These are phyloP conservation scores for Aspergillus ochraceoroseus DNA, from an alignment of 2,329 filamentous ascomycete genomes.

Conservation along the genomic window DNA sequence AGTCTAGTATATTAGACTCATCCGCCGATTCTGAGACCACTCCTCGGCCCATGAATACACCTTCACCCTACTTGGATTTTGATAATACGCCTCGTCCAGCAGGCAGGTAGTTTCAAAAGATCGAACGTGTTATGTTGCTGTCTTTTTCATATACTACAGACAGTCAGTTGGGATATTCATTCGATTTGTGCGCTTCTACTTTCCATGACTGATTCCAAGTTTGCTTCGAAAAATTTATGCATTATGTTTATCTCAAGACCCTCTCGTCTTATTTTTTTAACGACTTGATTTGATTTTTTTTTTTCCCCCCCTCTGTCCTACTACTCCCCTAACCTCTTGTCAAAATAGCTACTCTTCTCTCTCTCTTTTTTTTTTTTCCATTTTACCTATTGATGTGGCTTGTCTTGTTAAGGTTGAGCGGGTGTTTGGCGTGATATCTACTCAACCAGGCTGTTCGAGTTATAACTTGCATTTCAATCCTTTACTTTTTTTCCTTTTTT, in stretches of 20 bases:
- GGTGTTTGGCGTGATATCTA: conserved; percentile 21
- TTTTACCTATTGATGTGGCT: no score
- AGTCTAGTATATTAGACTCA: conserved; percentile 21
- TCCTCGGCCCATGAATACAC: conserved; percentile 31
- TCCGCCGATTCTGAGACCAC: conserved; percentile 33
- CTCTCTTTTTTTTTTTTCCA: conserved; percentile 7
- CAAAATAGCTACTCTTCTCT: conserved; percentile 24
- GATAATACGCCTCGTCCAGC: conserved; percentile 28
- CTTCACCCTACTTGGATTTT: conserved; percentile 24
- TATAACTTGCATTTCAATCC: conserved; percentile 1
- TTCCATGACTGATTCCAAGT: no score
- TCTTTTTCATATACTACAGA: no score
- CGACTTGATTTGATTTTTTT: conserved; percentile 22
- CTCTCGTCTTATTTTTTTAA: conserved; percentile 7
- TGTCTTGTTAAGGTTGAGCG: conserved; percentile 18
- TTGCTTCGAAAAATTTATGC: no score
- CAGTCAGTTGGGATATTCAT: no score
- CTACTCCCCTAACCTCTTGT: conserved; percentile 23
- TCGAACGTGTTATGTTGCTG: conserved; percentile 10
- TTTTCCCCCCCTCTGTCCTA: conserved; percentile 20
- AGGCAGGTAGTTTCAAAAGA: conserved; percentile 21
- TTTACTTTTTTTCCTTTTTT: conserved; percentile 4
- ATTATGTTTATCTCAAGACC: neutral
- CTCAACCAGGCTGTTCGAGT: conserved; percentile 18
- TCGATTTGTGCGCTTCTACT: no score